Evolutionary conservation across 805 yeast genomes (phyloP).

Genomic region (Metschnikowia amazonensis): DNA sequence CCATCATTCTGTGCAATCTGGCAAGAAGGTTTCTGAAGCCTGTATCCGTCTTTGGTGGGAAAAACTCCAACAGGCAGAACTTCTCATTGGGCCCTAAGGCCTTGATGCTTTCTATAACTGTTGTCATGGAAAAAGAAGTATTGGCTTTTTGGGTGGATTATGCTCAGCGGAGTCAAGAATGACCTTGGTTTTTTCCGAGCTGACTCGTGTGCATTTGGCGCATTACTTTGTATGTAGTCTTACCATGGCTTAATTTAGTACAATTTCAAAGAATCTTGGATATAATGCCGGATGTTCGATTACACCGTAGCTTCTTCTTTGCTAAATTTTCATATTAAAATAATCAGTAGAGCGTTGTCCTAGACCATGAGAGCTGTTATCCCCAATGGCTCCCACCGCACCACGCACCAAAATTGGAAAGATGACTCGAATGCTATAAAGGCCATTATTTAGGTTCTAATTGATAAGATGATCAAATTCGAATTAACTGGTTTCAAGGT

Average conservation of each 20-base stretch:
- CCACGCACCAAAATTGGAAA: neutral
- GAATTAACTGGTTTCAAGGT: neutral
- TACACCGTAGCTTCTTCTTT: neutral
- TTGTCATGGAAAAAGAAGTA: constrained; percentile 12
- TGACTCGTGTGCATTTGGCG: constrained; percentile 8
- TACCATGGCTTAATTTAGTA: neutral
- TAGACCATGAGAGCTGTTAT: neutral
- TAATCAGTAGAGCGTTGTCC: neutral
- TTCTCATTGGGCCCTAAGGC: constrained; percentile 48
- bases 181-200: constrained; percentile 3
- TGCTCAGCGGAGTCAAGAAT: neutral
- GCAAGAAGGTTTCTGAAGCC: constrained; percentile 83
- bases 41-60: constrained; percentile 93
- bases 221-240: constrained; percentile 3
- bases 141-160: neutral
- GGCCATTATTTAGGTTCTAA: neutral
- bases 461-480: neutral
- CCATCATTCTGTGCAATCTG: constrained; percentile 84
- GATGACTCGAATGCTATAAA: neutral
- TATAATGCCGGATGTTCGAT: neutral
- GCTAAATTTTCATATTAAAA: neutral
- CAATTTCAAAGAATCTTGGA: neutral
- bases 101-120: constrained; percentile 31
- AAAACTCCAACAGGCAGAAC: constrained; percentile 87
- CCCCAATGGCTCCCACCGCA: neutral